Base-by-base conservation (phyloP, 2,329 filamentous ascomycete genomes). In the Coleophoma crateriformis region DNA sequence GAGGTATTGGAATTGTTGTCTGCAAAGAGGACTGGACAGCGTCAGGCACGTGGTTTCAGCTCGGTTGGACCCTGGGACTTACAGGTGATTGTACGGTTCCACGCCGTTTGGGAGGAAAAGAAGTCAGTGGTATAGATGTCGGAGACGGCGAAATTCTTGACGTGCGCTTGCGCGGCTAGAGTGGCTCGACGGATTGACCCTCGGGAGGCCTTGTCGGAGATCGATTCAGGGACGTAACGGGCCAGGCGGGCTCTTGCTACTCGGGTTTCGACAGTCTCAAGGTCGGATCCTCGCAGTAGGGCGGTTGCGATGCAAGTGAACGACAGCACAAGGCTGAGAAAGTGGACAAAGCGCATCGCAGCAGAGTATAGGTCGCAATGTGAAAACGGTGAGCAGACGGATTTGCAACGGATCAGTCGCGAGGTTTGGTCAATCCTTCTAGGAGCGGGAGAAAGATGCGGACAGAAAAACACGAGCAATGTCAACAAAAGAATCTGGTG, bases 1-100 rank as follows among this genome's bases (percentile, higher is more conserved):
- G 40, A 54, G 20, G 60, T 61, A 51, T 61, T 59, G 41, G 58
- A 58, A 50, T 64, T 64, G 13, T 50, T 55, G 51, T 64, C 62
- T 15, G 47, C 42, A 55, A 63, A 60, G 45, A 37, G 20, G 55
- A 64, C 61, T 63, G 14, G 13, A 27, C 6, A 33, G 27, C 6
- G 27, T 27, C 27, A 27, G 27, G 27, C 27, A 27, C 27, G 27
- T 27, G 27, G 27, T 27, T 27, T 7, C 27, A 17, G 38, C 15
- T 48, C 34, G 35, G 37, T 11, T 4, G 47, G 19, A 32, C 15
- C 40, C 22, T 12, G 3, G 19, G 11, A 47, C 50, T 41, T 47
- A 58, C 51, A 57, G 11, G 41, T 45, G n/a, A 59, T 37, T 8
- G 52, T 50, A 10, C 47, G 37, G 20, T 60, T 53, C 6, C 14